phyloP scores from a whole-genome alignment of 495 filamentous ascomycete genomes.

The Penicillium canescens region DNA sequence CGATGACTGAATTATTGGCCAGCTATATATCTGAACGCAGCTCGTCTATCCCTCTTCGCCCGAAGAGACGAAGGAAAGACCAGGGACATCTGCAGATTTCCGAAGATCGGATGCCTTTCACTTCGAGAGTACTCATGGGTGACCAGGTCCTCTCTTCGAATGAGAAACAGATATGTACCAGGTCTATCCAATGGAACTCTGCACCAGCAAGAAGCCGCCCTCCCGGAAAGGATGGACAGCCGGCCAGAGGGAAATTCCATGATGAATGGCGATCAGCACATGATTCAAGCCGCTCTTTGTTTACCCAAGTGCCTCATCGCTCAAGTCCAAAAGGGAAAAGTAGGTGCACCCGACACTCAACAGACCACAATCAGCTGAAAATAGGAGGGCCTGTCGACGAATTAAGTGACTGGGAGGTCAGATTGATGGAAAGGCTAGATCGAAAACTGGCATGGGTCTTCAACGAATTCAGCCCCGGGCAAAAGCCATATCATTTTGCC shows the following conservation, averaged over 20 bases:
- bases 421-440: conserved; percentile 35
- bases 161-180: not conserved
- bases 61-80: not conserved
- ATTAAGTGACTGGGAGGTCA: conserved; percentile 39
- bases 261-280: not conserved
- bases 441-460: conserved; percentile 42
- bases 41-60: not conserved
- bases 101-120: not conserved
- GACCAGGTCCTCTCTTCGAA: not conserved
- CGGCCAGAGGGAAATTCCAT: not conserved
- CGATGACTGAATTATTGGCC: conserved; percentile 26
- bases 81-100: not conserved
- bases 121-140: not conserved
- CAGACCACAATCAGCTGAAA: not conserved
- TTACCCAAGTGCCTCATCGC: not conserved
- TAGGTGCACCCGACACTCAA: not conserved
- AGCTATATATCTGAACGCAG: conserved; percentile 25
- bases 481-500: conserved; percentile 44
- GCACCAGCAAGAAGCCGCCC: conserved; percentile 3
- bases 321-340: not conserved
- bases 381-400: not conserved
- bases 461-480: conserved; percentile 39
- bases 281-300: not conserved
- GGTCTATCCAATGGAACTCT: conserved; percentile 9
- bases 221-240: not conserved